These are phyloP conservation scores for Anthracocystis walkeri DNA, from an alignment of 1,284 basidiomycete species.

Conservation along the genomic window DNA sequence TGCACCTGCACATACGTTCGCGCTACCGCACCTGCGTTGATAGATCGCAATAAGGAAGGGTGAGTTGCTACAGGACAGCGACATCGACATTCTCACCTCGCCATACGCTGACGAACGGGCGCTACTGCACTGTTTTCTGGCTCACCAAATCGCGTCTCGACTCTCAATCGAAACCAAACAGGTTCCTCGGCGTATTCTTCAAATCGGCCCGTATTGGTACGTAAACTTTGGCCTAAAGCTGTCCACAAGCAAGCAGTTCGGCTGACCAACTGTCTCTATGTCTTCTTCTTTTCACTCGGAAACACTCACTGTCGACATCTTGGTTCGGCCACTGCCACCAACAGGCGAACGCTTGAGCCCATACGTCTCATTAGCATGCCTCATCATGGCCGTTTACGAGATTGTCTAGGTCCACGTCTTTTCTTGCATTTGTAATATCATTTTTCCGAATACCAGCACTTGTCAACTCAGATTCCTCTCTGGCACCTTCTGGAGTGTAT, in stretches of 20 bases:
- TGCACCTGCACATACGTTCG: slow-evolving; percentile 98
- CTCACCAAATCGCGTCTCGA: no score
- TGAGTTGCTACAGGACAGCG: slow-evolving; percentile 19
- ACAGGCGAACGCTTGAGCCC: slow-evolving; percentile 67
- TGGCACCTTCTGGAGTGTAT: neutral
- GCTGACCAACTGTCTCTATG: neutral
- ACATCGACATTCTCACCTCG: neutral
- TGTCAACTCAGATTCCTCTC: neutral
- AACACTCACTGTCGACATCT: neutral
- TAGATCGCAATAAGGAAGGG: slow-evolving; percentile 96
- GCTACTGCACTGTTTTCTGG: no score
- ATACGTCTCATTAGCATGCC: slow-evolving; percentile 66
- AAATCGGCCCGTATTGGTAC: slow-evolving; percentile 67
- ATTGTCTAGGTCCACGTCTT: slow-evolving; percentile 30
- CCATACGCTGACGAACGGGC: neutral
- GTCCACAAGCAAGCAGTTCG: neutral
- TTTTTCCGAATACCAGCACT: slow-evolving; percentile 14
- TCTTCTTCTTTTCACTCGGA: neutral
- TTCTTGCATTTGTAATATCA: slow-evolving; percentile 6
- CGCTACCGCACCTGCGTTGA: slow-evolving; percentile 84
- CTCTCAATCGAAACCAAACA: no score
- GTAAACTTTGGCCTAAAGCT: neutral
- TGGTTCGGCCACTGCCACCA: neutral
- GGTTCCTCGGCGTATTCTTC: slow-evolving; percentile 66
- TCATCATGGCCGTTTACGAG: slow-evolving; percentile 67